Percentiles rank a stretch among this genome's conserved stretches.
Conservation (phyloP, 352 stramenopile species). For the Phytophthora capsici region DNA sequence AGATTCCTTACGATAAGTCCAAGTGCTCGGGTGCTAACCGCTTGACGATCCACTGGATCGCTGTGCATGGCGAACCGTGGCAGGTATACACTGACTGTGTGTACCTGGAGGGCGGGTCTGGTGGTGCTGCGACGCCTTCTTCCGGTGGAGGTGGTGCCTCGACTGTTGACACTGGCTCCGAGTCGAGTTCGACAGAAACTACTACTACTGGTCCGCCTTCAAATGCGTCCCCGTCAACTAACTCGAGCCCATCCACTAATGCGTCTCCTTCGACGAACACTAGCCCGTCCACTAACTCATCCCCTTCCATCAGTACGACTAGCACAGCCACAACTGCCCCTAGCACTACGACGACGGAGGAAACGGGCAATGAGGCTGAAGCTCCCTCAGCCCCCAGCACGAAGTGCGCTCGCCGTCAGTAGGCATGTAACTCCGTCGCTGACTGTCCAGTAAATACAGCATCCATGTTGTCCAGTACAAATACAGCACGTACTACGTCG, state of each 20-base stretch:
- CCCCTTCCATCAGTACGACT: conserved; percentile 13
- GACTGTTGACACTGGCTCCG: conserved; percentile 7
- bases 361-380: conserved; percentile 15
- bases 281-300: conserved; percentile 9
- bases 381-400: conserved; percentile 20
- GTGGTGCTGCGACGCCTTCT: conserved; percentile 24
- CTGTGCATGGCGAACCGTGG: conserved; percentile 54
- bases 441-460: conserved; percentile 14
- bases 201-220: conserved; percentile 20
- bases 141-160: conserved; percentile 16
- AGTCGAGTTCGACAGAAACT: conserved; percentile 11
- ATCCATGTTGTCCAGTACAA: conserved; percentile 3
- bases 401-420: conserved; percentile 34
- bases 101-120: conserved; percentile 39
- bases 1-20: conserved; percentile 48
- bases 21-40: conserved; percentile 54
- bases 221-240: conserved; percentile 8
- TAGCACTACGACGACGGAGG: conserved; percentile 4
- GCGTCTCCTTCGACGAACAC: neutral
- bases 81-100: conserved; percentile 67
- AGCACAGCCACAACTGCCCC: neutral
- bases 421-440: conserved; percentile 12
- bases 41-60: conserved; percentile 66
- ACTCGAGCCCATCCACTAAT: neutral
- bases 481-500: neutral